Evolutionary conservation across 345 rosid species (phyloP), one percentile per base, ranked within the genome.

Genomic region (Limnanthes douglasii): DNA sequence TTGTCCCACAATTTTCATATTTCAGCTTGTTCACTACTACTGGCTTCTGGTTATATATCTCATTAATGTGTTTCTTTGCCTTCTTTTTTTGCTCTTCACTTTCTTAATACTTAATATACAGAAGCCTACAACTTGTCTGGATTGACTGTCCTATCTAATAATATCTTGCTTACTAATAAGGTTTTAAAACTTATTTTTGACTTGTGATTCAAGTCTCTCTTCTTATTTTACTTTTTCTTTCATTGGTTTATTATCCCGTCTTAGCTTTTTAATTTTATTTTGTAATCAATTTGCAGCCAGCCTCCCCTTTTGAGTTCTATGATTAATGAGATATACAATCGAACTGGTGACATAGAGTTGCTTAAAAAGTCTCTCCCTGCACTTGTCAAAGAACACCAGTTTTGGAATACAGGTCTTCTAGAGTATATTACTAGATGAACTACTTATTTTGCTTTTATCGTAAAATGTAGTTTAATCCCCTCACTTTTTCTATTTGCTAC

Each of bases 261-360:
- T 30, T 30, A 10, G 8, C 33, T 10, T 10, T 2, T 30, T 30
- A 30, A 30, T 30, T 27, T 25, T 5, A 12, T 4, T 9, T 6
- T 48, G 21, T 23, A 11, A 15, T 26, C 21, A 3, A 0, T 23
- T 54, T 57, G 48, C 45, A 90, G 99, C 61, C 78, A 85, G 45
- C 99, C 99, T 23, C 96, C 99, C 11, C 70, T 90, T 8, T 59
- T 90, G 15, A 80, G 88, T 61, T 67, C 99, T 45, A 85, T 85
- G 99, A 66, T 90, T 22, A 31, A 32, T 7, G 83, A 60, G 32
- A 69, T 85, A 50, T 80, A 70, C 46, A 59, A 61, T 5, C 60
- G 39, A 21, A 85, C 99, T n/a, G 61, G 57, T 32, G 96, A 81
- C 39, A 43, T 43, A 18, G 70, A 75, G 31, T 62, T 81, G 40